Percentiles rank a stretch among this genome's conserved stretches.
phyloP scores from a whole-genome alignment of 495 filamentous ascomycete genomes.

The Talaromyces proteolyticus region DNA sequence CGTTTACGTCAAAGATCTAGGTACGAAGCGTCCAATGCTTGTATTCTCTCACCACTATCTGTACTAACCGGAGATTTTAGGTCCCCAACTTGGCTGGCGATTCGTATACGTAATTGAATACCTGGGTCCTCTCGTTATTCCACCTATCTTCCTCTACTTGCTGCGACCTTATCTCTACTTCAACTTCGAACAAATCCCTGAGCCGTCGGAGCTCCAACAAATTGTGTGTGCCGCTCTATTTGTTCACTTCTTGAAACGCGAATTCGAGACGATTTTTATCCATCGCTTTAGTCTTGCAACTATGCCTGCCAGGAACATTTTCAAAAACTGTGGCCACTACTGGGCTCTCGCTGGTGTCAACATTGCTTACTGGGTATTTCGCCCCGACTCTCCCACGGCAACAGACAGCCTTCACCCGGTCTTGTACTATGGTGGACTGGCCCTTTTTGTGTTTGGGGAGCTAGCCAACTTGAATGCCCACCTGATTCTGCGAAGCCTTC shows the following conservation, averaged over 20 bases:
- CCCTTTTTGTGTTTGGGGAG: slow-evolving; percentile 70
- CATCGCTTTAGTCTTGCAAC: slow-evolving; percentile 93
- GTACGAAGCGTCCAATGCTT: slow-evolving; percentile 39
- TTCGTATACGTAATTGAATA: slow-evolving; percentile 96
- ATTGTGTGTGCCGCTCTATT: slow-evolving; percentile 65
- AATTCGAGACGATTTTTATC: slow-evolving; percentile 88
- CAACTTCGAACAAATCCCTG: slow-evolving; percentile 44
- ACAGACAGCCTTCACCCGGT: slow-evolving; percentile 29
- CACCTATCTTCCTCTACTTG: slow-evolving; percentile 62
- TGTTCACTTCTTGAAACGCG: slow-evolving; percentile 90
- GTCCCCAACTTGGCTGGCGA: slow-evolving; percentile 87
- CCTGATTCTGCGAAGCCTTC: slow-evolving; percentile 64
- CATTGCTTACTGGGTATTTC: slow-evolving; percentile 81
- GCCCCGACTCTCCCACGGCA: slow-evolving; percentile 57
- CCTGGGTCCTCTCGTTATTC: slow-evolving; percentile 87
- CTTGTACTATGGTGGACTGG: slow-evolving; percentile 57
- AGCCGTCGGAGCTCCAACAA: slow-evolving; percentile 60
- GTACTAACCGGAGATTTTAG: slow-evolving; percentile 35
- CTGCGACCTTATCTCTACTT: slow-evolving; percentile 71
- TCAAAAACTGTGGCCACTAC: slow-evolving; percentile 90
- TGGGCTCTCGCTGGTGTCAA: slow-evolving; percentile 79
- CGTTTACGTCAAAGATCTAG: slow-evolving; percentile 89
- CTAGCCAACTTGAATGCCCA: slow-evolving; percentile 75
- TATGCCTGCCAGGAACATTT: slow-evolving; percentile 81
- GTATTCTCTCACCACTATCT: not conserved